Conservation (phyloP, 208 protist genomes). For the Angomonas desouzai region DNA sequence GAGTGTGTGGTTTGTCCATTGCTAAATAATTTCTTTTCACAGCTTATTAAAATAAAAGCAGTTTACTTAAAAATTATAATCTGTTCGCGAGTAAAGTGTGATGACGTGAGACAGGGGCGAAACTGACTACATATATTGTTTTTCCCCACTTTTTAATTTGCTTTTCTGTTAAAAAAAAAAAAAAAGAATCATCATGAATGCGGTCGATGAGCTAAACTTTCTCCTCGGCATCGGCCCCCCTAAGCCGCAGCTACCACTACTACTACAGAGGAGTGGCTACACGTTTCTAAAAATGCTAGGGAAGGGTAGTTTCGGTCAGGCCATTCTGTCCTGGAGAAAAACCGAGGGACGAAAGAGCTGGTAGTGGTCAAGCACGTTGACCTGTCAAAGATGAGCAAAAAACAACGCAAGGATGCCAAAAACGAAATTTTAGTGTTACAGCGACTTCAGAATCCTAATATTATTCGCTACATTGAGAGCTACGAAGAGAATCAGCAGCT, state of each 20-base stretch:
- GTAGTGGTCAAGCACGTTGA: slow-evolving; percentile 85
- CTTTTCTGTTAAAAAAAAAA: too few relatives aligned
- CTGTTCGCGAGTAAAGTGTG: not conserved
- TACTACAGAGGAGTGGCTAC: slow-evolving; percentile 67
- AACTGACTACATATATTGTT: not conserved
- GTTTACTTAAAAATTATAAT: not conserved
- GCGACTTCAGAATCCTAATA: slow-evolving; percentile 83
- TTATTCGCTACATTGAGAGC: slow-evolving; percentile 82
- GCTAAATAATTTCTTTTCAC: too few relatives aligned
- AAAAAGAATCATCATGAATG: slow-evolving; percentile 66
- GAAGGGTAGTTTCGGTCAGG: slow-evolving; percentile 85
- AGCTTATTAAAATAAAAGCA: not conserved
- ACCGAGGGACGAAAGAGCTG: slow-evolving; percentile 2
- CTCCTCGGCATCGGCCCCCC: slow-evolving; percentile 79
- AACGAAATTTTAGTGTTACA: slow-evolving; percentile 85
- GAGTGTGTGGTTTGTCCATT: not conserved
- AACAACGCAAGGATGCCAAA: slow-evolving; percentile 71
- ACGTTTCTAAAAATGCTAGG: slow-evolving; percentile 60
- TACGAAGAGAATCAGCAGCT: slow-evolving; percentile 76
- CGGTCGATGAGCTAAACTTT: slow-evolving; percentile 83
- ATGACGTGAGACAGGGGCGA: not conserved
- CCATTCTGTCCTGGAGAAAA: slow-evolving; percentile 54
- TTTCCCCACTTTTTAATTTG: too few relatives aligned
- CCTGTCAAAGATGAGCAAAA: slow-evolving; percentile 60
- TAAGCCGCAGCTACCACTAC: slow-evolving; percentile 62